Conservation (phyloP, 2,329 filamentous ascomycete genomes). For the Lecanicillium sp. region DNA sequence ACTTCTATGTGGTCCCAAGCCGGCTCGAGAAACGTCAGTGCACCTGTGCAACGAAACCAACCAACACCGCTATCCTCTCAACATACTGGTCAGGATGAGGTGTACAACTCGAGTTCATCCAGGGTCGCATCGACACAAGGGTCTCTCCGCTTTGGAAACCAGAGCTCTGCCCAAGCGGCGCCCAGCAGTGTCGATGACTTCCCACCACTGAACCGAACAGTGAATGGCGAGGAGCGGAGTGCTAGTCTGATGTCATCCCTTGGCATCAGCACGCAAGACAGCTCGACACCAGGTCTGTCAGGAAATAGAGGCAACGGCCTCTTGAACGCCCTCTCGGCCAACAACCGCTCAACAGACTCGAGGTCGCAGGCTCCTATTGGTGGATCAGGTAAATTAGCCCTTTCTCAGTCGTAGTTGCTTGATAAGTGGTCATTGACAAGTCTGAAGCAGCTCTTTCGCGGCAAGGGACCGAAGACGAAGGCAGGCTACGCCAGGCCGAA, state of each 20-base stretch:
- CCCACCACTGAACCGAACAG: conserved; percentile 49
- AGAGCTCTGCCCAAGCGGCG: conserved; percentile 37
- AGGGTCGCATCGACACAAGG: conserved; percentile 30
- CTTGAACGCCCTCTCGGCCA: conserved; percentile 55
- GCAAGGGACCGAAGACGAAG: conserved; percentile 1
- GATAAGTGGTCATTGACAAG: too few species aligned
- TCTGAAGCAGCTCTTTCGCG: background rate
- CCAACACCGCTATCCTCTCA: conserved; percentile 42
- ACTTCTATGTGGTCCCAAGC: conserved; percentile 47
- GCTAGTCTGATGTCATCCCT: conserved; percentile 44
- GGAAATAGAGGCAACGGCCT: conserved; percentile 50
- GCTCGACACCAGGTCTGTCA: conserved; percentile 26
- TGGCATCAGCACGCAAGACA: conserved; percentile 42
- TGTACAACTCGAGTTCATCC: conserved; percentile 34
- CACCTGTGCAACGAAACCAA: conserved; percentile 42
- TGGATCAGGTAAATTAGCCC: conserved; percentile 19
- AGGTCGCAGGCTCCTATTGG: conserved; percentile 38
- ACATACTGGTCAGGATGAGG: conserved; percentile 39
- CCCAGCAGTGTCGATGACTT: conserved; percentile 50
- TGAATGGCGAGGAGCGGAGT: conserved; percentile 48
- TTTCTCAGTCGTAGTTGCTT: too few species aligned
- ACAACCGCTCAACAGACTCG: conserved; percentile 38
- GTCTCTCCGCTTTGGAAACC: conserved; percentile 46
- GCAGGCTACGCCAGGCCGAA: background rate
- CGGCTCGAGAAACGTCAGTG: conserved; percentile 39